Evolutionary conservation across 2,329 filamentous ascomycete genomes (phyloP).

Genomic region (Cladorrhinum sp.): DNA sequence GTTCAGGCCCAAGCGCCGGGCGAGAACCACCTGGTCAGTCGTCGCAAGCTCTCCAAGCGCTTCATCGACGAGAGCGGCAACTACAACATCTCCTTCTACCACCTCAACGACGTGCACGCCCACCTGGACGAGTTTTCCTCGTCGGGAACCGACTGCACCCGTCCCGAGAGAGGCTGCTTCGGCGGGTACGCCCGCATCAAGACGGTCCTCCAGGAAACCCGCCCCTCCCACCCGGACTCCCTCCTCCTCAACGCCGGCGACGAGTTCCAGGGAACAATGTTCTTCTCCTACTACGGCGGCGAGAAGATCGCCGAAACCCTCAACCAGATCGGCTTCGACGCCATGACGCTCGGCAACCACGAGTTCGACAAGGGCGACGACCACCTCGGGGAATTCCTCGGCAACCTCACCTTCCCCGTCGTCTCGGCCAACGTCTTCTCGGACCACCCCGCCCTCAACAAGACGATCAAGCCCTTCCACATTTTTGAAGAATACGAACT

Average conservation of each 20-base stretch:
- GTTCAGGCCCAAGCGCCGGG: background rate
- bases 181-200: slow-evolving; percentile 65
- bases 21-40: slow-evolving; percentile 50
- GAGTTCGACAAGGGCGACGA: slow-evolving; percentile 66
- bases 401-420: slow-evolving; percentile 63
- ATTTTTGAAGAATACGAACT: slow-evolving; percentile 60
- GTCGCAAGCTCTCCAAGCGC: slow-evolving; percentile 45
- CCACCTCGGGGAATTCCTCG: slow-evolving; percentile 57
- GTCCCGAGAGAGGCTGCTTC: slow-evolving; percentile 55
- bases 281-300: slow-evolving; percentile 63
- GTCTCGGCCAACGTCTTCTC: slow-evolving; percentile 62
- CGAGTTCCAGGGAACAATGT: slow-evolving; percentile 66
- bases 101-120: slow-evolving; percentile 67
- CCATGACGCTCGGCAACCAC: slow-evolving; percentile 66
- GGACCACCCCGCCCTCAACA: slow-evolving; percentile 57
- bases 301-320: slow-evolving; percentile 66
- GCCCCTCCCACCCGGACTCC: slow-evolving; percentile 56
- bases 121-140: slow-evolving; percentile 62
- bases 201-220: slow-evolving; percentile 54
- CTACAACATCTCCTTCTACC: slow-evolving; percentile 62
- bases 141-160: slow-evolving; percentile 59
- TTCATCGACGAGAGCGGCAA: slow-evolving; percentile 47
- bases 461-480: slow-evolving; percentile 62
- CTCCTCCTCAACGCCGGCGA: slow-evolving; percentile 65
- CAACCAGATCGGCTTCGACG: slow-evolving; percentile 63